phyloP scores from a whole-genome alignment of 192 early-diverging fungal genomes.

The Obelidium mucronatum region DNA sequence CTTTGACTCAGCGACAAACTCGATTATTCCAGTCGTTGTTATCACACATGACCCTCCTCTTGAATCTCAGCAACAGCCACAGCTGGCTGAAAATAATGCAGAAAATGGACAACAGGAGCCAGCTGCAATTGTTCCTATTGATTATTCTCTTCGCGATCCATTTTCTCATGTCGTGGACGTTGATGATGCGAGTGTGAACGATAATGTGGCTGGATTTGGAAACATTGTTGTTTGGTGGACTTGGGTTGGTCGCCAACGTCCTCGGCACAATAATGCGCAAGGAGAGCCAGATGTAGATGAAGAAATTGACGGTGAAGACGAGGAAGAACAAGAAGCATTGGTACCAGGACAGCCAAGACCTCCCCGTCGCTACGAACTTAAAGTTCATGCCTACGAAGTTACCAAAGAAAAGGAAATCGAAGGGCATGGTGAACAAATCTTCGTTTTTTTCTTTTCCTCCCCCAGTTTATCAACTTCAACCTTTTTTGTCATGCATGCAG shows the following conservation, averaged over 20 bases:
- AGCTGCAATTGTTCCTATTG: neutral
- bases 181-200: conserved; percentile 31
- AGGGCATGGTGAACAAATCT: neutral
- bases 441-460: neutral
- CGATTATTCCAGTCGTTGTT: conserved; percentile 19
- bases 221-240: conserved; percentile 35
- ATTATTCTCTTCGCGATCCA: conserved; percentile 22
- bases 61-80: neutral
- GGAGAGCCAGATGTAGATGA: conserved; percentile 3
- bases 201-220: conserved; percentile 26
- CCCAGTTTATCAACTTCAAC: too few species aligned
- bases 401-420: conserved; percentile 4
- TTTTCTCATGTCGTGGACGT: conserved; percentile 11
- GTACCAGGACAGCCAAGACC: neutral
- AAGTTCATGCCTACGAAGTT: conserved; percentile 31
- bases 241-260: conserved; percentile 14
- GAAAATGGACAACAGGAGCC: neutral
- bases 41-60: neutral
- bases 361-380: conserved; percentile 21
- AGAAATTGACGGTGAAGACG: neutral
- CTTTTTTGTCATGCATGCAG: too few species aligned
- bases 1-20: conserved; percentile 1
- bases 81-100: neutral
- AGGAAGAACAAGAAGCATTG: neutral
- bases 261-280: neutral